Base-by-base conservation (phyloP, 2,329 filamentous ascomycete genomes). In the Calonectria hongkongensis region DNA sequence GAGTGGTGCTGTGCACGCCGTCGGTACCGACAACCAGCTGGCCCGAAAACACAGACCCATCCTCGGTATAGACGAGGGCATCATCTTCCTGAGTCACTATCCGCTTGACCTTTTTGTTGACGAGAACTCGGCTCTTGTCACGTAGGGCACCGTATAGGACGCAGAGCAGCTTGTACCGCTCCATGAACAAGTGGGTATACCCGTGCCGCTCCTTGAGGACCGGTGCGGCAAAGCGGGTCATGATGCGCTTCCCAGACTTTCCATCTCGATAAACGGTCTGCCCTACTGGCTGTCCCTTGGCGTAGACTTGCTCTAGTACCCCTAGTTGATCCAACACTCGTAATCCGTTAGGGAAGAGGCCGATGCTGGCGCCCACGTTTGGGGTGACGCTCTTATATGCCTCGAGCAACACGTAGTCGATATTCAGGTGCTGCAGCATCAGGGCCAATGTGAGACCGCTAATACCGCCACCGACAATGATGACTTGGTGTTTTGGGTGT, bases 361-460 rank as follows among this genome's bases (percentile, higher is more conserved):
- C 54, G 6, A 60, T 60, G 21, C 54, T 60, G n/a, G 54, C 54
- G 2, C 54, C 54, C n/a, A 60, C 33, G 4, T 60, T 60, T 0
- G 54, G 54, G 13, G 54, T 60, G 13, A 60, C 54, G 36, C 36
- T 60, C 12, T 13, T 36, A 9, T 60, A 60, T 5, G 54, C 54
- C n/a, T 60, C 54, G 25, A 60, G 54, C 5, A 60, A 30, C 54
- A 60, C 33, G 16, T 41, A 60, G 21, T 60, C 54, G n/a, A 60
- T 27, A 8, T 41, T 41, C 2, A 18, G n/a, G 9, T 15, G 36
- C 36, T 60, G 33, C 10, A 60, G 54, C 36, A 60, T 60, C 33
- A 60, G 25, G 4, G 54, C 54, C 4, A 60, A 33, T 12, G 54
- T 60, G 21, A 60, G 54, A 5, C 54, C 54, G 2, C 30, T 60